Percentiles rank a stretch among this genome's conserved stretches.
phyloP scores from a whole-genome alignment of 768 basidiomycete genomes.

The Collybiopsis confluens region DNA sequence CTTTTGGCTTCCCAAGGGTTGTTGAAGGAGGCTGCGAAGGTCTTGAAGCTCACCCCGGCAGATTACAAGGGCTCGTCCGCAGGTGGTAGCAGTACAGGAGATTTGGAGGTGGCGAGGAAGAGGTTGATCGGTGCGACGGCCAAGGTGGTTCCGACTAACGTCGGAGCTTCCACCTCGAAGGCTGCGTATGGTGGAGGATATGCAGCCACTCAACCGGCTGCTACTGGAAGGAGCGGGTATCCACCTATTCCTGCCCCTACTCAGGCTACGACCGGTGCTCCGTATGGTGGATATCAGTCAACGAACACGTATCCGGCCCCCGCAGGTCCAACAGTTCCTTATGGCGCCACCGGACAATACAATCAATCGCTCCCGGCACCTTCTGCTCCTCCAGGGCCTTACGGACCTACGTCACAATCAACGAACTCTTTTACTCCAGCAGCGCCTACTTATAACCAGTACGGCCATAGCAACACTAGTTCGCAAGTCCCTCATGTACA shows the following conservation, averaged over 20 bases:
- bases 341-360: not conserved
- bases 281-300: constrained; percentile 1
- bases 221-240: not conserved
- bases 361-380: too few relatives aligned
- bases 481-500: constrained; percentile 30
- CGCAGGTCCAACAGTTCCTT: not conserved
- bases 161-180: constrained; percentile 4
- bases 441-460: constrained; percentile 23
- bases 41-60: constrained; percentile 73
- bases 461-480: constrained; percentile 13
- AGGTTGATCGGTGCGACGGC: constrained; percentile 32
- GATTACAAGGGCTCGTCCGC: constrained; percentile 63
- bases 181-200: not conserved
- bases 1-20: constrained; percentile 89
- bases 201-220: too few relatives aligned
- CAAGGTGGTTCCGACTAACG: constrained; percentile 18
- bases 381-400: too few relatives aligned
- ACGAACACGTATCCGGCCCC: not conserved
- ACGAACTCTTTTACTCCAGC: constrained; percentile 5
- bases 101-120: constrained; percentile 33
- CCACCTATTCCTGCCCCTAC: constrained; percentile 6
- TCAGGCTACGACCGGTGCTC: constrained; percentile 11
- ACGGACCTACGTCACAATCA: constrained; percentile 10
- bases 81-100: too few relatives aligned
- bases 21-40: constrained; percentile 73